phyloP scores from a whole-genome alignment of 129 eudicot genomes.

The Helichrysum umbraculigerum region DNA sequence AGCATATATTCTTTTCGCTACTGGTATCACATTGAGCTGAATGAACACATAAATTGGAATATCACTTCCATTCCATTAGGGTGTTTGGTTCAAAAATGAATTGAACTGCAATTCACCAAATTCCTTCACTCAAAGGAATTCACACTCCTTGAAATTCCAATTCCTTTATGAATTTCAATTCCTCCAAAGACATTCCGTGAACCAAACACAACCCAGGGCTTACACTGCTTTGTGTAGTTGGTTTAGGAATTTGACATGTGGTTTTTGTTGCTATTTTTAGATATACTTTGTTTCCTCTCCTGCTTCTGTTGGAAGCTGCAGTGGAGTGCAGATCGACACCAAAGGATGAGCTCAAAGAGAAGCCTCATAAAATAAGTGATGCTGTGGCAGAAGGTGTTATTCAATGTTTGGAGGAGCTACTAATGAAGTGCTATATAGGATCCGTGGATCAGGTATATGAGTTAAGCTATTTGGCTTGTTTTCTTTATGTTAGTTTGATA shows the following conservation, averaged over 20 bases:
- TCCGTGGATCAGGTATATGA: background rate
- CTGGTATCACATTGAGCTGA: background rate
- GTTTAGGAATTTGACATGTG: background rate
- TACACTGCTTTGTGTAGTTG: background rate
- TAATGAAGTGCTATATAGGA: background rate
- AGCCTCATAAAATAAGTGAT: conserved; percentile 59
- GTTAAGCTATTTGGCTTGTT: background rate
- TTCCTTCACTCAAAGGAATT: no score
- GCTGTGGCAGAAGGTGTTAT: conserved; percentile 75
- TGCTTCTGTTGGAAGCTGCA: conserved; percentile 87
- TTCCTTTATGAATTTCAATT: no score
- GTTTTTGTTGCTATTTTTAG: conserved; percentile 38
- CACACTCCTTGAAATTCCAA: no score
- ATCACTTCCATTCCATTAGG: no score
- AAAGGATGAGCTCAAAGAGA: conserved; percentile 27
- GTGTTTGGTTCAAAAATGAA: no score
- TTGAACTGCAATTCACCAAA: no score
- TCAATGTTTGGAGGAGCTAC: conserved; percentile 43
- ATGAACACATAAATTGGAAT: no score
- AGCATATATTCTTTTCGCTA: background rate
- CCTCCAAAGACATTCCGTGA: no score
- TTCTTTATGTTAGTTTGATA: background rate
- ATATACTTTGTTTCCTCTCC: conserved; percentile 76
- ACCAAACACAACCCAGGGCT: background rate
- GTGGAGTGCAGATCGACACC: conserved; percentile 56